Base-by-base conservation (phyloP, 169 alveolate species). In the Blepharisma undulans region DNA sequence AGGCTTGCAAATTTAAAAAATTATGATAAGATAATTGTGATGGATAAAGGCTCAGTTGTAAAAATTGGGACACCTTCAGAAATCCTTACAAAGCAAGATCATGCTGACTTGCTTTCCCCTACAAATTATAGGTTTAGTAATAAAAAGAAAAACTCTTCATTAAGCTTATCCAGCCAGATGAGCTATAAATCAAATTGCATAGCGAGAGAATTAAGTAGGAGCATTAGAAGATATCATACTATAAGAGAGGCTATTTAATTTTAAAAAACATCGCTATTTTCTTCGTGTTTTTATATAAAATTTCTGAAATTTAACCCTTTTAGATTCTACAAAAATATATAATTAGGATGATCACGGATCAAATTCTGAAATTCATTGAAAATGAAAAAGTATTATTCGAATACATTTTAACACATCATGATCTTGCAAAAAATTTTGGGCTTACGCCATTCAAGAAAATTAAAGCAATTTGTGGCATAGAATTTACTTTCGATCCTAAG, bases 1-100 rank as follows among this genome's bases (percentile, higher is more conserved):
- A 92, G 98, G 76, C 95, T 97, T 18, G 94, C 96, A 34, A 97
- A 98, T 14, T 95, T 97, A 61, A 89, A 94, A 2, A 95, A 97
- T 92, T 92, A 92, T 86, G 90, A 86, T 72, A 27, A 19, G n/a
- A 7, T 86, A 29, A n/a, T 60, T 2, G 90, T 86, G 5, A 66
- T 86, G 82, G 29, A 27, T 60, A 34, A 27, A 10, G 90, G 90
- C 66, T 48, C 66, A 12, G 66, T 48, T 48, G 14, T 48, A 48
- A 48, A 48, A 48, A 48, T 48, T 5, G 66, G 66, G 16, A 0
- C 66, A 5, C 66, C 66, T 10, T 48, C 66, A 3, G 66, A 48
- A 48, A 48, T 48, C 14, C 66, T 48, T 5, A 48, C 66, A 48
- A 48, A 48, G 66, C 66, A 48, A 48, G 0, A 2, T 18, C 66